These are phyloP conservation scores for Salix viminalis DNA, from an alignment of 345 rosid species.

Conservation along the genomic window DNA sequence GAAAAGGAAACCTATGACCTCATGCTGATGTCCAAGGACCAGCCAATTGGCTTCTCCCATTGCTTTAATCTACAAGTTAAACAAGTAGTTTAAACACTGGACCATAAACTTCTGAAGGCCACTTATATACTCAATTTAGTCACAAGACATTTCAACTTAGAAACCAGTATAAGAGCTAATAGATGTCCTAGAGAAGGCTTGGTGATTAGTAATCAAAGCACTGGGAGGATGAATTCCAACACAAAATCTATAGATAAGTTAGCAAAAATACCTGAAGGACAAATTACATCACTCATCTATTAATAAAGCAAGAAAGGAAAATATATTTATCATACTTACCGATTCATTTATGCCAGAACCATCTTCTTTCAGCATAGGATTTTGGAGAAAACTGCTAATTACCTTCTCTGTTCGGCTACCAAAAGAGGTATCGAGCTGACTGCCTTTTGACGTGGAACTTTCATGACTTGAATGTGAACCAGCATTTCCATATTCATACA, in stretches of 20 bases:
- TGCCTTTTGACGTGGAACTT: constrained; percentile 17
- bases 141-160: not conserved
- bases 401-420: constrained; percentile 80
- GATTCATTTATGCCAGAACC: constrained; percentile 36
- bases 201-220: not conserved
- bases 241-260: not conserved
- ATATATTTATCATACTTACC: constrained; percentile 27
- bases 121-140: not conserved
- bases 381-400: constrained; percentile 57
- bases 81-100: not conserved
- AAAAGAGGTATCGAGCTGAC: constrained; percentile 34
- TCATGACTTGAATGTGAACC: constrained; percentile 23
- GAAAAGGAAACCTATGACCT: not conserved
- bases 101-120: not conserved
- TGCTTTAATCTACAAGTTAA: not conserved
- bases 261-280: not conserved
- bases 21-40: not conserved
- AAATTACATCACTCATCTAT: not conserved
- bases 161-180: not conserved
- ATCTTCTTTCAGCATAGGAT: constrained; percentile 53
- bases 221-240: not conserved
- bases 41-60: not conserved
- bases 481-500: constrained; percentile 29
- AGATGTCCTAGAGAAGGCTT: not conserved
- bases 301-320: not conserved